A percentile compares a stretch with the other conserved stretches of the same genome.
phyloP scores from a whole-genome alignment of 306 rosid genomes.

The Lupinus albus region DNA sequence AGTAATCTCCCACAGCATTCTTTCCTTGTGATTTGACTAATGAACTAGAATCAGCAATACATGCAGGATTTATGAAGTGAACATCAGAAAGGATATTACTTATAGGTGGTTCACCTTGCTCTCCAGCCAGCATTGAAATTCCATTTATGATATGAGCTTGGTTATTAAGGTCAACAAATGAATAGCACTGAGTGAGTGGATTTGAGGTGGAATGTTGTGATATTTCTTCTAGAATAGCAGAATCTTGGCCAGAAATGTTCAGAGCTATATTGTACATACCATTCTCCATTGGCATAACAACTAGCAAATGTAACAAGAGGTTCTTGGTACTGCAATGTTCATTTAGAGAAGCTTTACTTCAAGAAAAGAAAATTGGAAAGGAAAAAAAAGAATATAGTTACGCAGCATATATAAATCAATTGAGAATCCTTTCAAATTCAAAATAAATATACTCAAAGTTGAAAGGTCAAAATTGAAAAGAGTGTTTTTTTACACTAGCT shows the following conservation, averaged over 20 bases:
- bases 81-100: constrained; percentile 33
- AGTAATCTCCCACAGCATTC: constrained; percentile 41
- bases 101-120: constrained; percentile 43
- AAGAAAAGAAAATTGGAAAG: neutral
- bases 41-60: constrained; percentile 38
- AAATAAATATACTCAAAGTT: neutral
- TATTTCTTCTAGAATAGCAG: constrained; percentile 43
- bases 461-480: neutral
- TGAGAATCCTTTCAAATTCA: constrained; percentile 3
- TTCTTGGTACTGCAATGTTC: constrained; percentile 19
- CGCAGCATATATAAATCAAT: constrained; percentile 8
- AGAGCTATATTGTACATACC: constrained; percentile 43
- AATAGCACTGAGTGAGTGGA: constrained; percentile 50
- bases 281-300: constrained; percentile 47
- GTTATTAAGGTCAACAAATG: constrained; percentile 52
- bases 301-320: constrained; percentile 5
- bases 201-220: constrained; percentile 44
- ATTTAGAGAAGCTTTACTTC: constrained; percentile 34
- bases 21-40: constrained; percentile 45
- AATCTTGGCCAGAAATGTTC: constrained; percentile 42
- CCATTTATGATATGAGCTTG: constrained; percentile 44
- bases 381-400: neutral
- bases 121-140: constrained; percentile 46
- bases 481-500: neutral
- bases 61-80: constrained; percentile 36